Percentiles rank a stretch among this genome's conserved stretches.
phyloP scores from a whole-genome alignment of 768 basidiomycete genomes.

The Crucibulum laeve region DNA sequence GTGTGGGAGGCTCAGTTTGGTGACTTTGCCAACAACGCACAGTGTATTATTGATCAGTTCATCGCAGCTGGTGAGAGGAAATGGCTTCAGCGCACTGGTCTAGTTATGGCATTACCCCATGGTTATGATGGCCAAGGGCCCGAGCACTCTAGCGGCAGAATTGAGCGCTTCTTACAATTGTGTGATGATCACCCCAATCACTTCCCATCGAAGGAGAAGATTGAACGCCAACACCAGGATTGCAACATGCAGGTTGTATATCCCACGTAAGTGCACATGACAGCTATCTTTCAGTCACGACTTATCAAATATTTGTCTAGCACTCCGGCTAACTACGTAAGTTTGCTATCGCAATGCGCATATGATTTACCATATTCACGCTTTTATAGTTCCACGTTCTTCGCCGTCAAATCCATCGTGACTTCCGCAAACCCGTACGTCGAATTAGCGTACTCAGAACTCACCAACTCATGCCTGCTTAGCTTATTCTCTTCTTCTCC shows the following conservation, averaged over 20 bases:
- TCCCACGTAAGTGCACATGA: constrained; percentile 64
- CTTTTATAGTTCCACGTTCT: constrained; percentile 83
- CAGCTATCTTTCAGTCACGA: background rate
- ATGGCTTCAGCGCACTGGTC: constrained; percentile 91
- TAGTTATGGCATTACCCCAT: constrained; percentile 88
- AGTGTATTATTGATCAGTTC: constrained; percentile 98
- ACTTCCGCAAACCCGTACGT: constrained; percentile 93
- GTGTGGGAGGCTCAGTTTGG: constrained; percentile 99
- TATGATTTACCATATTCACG: background rate
- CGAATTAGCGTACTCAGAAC: background rate
- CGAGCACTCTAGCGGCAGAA: constrained; percentile 92
- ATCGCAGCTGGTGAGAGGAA: constrained; percentile 96
- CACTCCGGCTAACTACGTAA: constrained; percentile 91
- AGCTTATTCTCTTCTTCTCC: constrained; percentile 96
- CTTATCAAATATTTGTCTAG: constrained; percentile 30
- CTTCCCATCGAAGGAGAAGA: constrained; percentile 84
- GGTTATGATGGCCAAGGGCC: constrained; percentile 99
- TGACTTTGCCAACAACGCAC: constrained; percentile 97
- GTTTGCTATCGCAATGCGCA: constrained; percentile 12
- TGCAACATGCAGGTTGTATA: constrained; percentile 99
- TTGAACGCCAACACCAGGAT: constrained; percentile 96
- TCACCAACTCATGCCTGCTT: constrained; percentile 1
- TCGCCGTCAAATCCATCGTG: constrained; percentile 93
- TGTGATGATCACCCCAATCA: constrained; percentile 95
- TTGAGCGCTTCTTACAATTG: constrained; percentile 96